Percentiles rank a stretch among this genome's conserved stretches.
Conservation (phyloP, 1,284 basidiomycete species). For the Naganishia albida region DNA sequence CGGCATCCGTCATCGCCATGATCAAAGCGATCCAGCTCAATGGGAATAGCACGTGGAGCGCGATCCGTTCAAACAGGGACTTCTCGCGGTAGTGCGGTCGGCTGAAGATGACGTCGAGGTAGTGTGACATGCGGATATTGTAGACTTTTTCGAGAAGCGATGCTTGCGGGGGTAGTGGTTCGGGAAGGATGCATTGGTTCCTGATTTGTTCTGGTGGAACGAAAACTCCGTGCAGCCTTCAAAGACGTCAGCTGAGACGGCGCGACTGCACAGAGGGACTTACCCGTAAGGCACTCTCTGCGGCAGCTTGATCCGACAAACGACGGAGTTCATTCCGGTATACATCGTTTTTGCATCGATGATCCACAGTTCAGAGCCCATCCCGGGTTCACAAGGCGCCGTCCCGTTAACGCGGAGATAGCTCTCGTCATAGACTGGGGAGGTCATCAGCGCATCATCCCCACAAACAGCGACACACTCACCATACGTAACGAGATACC, state of each 20-base stretch:
- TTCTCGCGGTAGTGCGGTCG: constrained; percentile 39
- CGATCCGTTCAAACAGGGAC: constrained; percentile 35
- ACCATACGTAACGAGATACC: constrained; percentile 57
- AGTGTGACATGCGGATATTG: constrained; percentile 41
- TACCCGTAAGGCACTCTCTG: constrained; percentile 53
- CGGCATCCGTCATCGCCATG: constrained; percentile 34
- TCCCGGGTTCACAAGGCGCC: constrained; percentile 45
- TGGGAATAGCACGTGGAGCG: constrained; percentile 41
- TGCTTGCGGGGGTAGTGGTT: constrained; percentile 37
- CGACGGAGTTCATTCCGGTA: constrained; percentile 49
- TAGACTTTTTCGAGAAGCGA: constrained; percentile 42
- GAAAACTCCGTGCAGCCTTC: constrained; percentile 45
- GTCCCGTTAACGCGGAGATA: constrained; percentile 50
- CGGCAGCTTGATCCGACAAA: constrained; percentile 55
- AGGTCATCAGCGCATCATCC: background rate
- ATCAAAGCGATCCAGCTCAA: constrained; percentile 36
- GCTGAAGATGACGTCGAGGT: constrained; percentile 42
- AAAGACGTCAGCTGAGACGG: background rate
- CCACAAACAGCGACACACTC: constrained; percentile 26
- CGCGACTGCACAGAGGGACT: constrained; percentile 22
- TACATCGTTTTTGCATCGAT: constrained; percentile 53
- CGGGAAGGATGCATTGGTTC: constrained; percentile 36
- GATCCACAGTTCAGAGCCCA: constrained; percentile 56
- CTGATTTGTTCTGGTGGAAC: constrained; percentile 37
- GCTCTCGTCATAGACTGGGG: constrained; percentile 54